Evolutionary conservation across 306 rosid genomes (phyloP).

Genomic region (Prunus dulcis): DNA sequence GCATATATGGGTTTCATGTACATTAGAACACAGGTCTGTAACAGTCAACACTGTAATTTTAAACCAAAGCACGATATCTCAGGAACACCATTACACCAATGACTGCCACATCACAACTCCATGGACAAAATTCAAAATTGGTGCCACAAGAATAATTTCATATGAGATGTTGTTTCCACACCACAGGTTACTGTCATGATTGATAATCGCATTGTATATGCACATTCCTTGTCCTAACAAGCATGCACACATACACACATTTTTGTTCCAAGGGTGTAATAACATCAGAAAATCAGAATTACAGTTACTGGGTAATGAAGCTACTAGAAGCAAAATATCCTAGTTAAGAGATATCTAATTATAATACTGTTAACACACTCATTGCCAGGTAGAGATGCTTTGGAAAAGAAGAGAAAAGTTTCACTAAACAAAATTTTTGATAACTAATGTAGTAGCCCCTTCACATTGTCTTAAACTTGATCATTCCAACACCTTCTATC

Average conservation of each 20-base stretch:
- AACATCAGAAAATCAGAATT: background rate
- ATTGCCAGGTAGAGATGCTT: background rate
- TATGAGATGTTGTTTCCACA: background rate
- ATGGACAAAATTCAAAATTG: background rate
- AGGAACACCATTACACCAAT: background rate
- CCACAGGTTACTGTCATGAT: background rate
- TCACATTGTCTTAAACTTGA: background rate
- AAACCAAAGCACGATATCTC: constrained; percentile 5
- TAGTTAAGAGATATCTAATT: background rate
- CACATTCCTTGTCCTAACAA: background rate
- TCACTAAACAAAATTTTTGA: background rate
- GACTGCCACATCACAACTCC: background rate
- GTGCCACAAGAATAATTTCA: background rate
- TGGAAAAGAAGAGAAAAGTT: background rate
- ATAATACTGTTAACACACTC: background rate
- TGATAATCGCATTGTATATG: background rate
- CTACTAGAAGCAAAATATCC: background rate
- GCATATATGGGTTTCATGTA: background rate
- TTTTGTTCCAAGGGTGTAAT: background rate
- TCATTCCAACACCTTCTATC: background rate
- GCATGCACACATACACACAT: background rate
- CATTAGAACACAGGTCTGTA: background rate
- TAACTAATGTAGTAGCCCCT: background rate
- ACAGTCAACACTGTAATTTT: background rate
- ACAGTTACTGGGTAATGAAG: background rate